Evolutionary conservation across 1,284 basidiomycete genomes (phyloP).

Genomic region (Boletus chippewaensis): DNA sequence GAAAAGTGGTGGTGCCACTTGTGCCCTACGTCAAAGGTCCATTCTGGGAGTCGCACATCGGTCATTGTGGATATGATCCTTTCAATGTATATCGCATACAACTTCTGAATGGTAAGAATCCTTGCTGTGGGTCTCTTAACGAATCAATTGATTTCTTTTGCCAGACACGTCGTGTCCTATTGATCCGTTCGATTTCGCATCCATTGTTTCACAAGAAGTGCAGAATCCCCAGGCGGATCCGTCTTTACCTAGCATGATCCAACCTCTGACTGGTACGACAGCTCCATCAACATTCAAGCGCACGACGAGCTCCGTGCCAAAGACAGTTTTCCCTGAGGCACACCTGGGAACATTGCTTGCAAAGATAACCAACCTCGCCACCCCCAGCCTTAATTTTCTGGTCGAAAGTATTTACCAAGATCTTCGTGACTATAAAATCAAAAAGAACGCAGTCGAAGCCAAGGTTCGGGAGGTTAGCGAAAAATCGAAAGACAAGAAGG

Average conservation of each 20-base stretch:
- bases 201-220: conserved; percentile 38
- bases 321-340: conserved; percentile 60
- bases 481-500: conserved; percentile 61
- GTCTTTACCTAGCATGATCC: conserved; percentile 32
- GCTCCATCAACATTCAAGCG: conserved; percentile 27
- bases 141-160: not conserved
- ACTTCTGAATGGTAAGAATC: conserved; percentile 62
- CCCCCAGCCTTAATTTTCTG: conserved; percentile 55
- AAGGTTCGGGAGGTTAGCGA: conserved; percentile 70
- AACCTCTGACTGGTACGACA: conserved; percentile 10
- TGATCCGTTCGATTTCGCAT: conserved; percentile 72
- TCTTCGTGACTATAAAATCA: conserved; percentile 57
- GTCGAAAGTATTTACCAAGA: conserved; percentile 68
- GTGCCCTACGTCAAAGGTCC: conserved; percentile 75
- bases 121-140: not conserved
- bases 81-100: conserved; percentile 68
- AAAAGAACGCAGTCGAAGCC: conserved; percentile 75
- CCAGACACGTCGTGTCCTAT: conserved; percentile 70
- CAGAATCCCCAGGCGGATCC: conserved; percentile 27
- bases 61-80: conserved; percentile 53
- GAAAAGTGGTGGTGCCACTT: conserved; percentile 67
- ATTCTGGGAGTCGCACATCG: conserved; percentile 61
- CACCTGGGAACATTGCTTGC: conserved; percentile 53
- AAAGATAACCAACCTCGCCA: conserved; percentile 50
- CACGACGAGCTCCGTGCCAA: conserved; percentile 40